phyloP scores from a whole-genome alignment of 176 grass and related monocot species.

The Cymbopogon citratus region DNA sequence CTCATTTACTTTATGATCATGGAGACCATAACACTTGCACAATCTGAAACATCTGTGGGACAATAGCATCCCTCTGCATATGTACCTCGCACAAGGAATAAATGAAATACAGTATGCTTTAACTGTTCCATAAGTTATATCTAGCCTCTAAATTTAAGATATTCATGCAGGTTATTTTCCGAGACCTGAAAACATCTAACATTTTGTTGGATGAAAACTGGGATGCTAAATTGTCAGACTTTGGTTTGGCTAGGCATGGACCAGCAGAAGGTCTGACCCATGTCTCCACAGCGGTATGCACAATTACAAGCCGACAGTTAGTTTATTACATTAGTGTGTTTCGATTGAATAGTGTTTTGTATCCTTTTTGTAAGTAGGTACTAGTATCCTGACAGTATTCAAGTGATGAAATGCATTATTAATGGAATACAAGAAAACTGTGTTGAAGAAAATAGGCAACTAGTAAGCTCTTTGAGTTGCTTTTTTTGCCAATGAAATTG shows the following conservation, averaged over 20 bases:
- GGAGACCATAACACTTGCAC: neutral
- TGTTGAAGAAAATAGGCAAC: neutral
- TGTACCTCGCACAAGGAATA: neutral
- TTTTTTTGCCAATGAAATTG: conserved; percentile 6
- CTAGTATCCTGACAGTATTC: neutral
- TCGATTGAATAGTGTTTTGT: conserved; percentile 1
- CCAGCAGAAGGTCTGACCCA: conserved; percentile 87
- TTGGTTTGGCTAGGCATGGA: conserved; percentile 97
- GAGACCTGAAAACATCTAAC: conserved; percentile 94
- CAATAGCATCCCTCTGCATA: neutral
- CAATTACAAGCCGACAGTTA: neutral
- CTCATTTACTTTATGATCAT: conserved; percentile 8
- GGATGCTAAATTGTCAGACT: conserved; percentile 97
- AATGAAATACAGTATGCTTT: neutral
- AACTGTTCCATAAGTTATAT: neutral
- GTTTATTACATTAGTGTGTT: neutral
- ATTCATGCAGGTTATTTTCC: conserved; percentile 80
- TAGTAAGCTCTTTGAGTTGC: neutral
- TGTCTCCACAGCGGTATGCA: conserved; percentile 88
- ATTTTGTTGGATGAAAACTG: conserved; percentile 90
- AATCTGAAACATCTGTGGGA: neutral
- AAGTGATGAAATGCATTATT: neutral
- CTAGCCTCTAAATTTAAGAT: neutral
- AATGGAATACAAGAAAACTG: neutral
- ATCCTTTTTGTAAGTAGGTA: neutral